Evolutionary conservation across 805 yeast species (phyloP).

Genomic region (Pichia scutulata): DNA sequence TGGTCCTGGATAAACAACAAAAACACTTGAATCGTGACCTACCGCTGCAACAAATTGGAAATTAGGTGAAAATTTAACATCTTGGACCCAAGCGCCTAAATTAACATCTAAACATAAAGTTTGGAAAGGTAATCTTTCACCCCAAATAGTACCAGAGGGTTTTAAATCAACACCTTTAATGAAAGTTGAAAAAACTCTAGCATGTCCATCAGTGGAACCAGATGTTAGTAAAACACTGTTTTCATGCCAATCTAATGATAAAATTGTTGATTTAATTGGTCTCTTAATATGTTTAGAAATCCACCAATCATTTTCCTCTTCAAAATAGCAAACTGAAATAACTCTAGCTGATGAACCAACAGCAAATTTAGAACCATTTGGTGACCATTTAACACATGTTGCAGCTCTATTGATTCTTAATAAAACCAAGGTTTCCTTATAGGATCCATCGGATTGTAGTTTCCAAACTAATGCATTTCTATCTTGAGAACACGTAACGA

Average conservation of each 20-base stretch:
- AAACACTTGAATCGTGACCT: conserved; percentile 80
- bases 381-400: conserved; percentile 91
- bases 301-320: conserved; percentile 98
- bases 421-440: conserved; percentile 84
- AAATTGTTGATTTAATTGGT: conserved; percentile 83
- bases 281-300: conserved; percentile 94
- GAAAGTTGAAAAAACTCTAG: conserved; percentile 81
- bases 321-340: conserved; percentile 93
- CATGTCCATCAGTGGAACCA: conserved; percentile 92
- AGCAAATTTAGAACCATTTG: conserved; percentile 90
- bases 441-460: conserved; percentile 49
- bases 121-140: conserved; percentile 89
- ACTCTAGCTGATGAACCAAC: conserved; percentile 94
- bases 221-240: conserved; percentile 81
- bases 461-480: conserved; percentile 97
- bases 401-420: conserved; percentile 94
- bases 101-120: conserved; percentile 78
- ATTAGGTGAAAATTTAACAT: conserved; percentile 72
- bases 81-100: conserved; percentile 86
- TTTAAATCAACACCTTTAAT: conserved; percentile 82
- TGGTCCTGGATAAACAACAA: conserved; percentile 65
- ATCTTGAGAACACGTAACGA: conserved; percentile 96
- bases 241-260: conserved; percentile 87
- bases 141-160: conserved; percentile 84
- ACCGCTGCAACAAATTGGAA: conserved; percentile 76